These are phyloP conservation scores for Starmerella stellata DNA, from an alignment of 805 yeast genomes.

Conservation along the genomic window DNA sequence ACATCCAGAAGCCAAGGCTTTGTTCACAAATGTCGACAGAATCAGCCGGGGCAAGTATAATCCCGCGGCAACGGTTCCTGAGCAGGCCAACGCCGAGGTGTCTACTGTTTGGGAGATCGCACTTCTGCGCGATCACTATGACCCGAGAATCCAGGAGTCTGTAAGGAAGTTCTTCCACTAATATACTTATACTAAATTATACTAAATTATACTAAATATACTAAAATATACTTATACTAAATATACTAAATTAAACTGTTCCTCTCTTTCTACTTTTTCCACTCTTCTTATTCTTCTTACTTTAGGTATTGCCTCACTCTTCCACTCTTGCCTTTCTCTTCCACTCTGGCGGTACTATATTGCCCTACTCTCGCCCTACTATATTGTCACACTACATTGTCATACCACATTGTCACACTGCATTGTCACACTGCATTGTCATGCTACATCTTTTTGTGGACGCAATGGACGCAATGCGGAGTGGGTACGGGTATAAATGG, in stretches of 20 bases:
- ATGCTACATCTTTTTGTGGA: too few species aligned
- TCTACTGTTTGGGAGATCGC: constrained; percentile 83
- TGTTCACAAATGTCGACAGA: constrained; percentile 77
- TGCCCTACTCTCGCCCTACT: too few species aligned
- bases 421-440: too few species aligned
- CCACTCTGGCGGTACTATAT: too few species aligned
- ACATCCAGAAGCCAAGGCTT: constrained; percentile 52
- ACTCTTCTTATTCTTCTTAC: neutral
- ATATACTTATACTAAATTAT: neutral
- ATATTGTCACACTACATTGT: too few species aligned
- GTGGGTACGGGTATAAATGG: too few species aligned
- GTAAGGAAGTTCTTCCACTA: constrained; percentile 18
- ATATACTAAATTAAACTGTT: neutral
- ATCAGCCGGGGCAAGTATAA: constrained; percentile 63
- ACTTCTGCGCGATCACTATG: constrained; percentile 61
- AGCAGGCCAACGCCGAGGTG: constrained; percentile 67
- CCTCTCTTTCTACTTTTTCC: neutral
- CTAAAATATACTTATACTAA: neutral
- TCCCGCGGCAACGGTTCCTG: constrained; percentile 45
- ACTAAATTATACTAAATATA: neutral
- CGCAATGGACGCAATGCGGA: too few species aligned
- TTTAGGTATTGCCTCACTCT: too few species aligned
- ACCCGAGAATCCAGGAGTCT: constrained; percentile 63
- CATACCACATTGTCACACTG: too few species aligned
- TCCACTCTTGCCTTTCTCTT: too few species aligned